Percentiles rank a stretch among this genome's conserved stretches.
Evolutionary conservation across 768 basidiomycete genomes (phyloP).

Genomic region (Leucocoprinus leucothites): DNA sequence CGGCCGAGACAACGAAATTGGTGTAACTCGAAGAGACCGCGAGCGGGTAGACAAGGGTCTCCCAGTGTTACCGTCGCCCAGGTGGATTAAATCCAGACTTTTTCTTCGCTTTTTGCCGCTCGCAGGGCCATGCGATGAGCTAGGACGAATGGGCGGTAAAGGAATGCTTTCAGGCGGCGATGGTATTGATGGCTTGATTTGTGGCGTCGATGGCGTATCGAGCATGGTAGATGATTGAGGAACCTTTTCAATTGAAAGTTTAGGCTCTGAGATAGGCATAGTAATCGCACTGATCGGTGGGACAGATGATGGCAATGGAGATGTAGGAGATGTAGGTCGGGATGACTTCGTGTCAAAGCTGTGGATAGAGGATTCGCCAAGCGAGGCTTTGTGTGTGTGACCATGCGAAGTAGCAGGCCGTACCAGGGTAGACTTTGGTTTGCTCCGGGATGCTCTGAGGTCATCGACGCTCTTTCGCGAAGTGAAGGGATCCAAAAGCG

Average conservation of each 20-base stretch:
- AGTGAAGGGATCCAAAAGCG: constrained; percentile 15
- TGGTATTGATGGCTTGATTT: neutral
- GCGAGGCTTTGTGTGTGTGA: neutral
- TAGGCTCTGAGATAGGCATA: neutral
- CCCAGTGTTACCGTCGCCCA: neutral
- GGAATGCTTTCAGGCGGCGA: neutral
- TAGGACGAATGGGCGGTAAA: constrained; percentile 4
- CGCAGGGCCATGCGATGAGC: neutral
- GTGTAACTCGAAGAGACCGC: neutral
- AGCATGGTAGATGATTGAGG: neutral
- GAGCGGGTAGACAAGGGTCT: neutral
- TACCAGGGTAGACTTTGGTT: neutral
- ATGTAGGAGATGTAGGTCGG: neutral
- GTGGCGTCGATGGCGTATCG: neutral
- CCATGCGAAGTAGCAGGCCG: neutral
- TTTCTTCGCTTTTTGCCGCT: constrained; percentile 12
- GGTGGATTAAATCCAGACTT: constrained; percentile 13
- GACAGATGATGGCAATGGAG: neutral
- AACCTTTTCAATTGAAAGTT: neutral
- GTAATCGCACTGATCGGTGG: neutral
- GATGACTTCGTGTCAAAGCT: neutral
- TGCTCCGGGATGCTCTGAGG: neutral
- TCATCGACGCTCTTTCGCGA: constrained; percentile 1
- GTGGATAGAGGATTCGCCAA: neutral
- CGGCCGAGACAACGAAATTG: neutral